Conservation (phyloP, 2,329 filamentous ascomycete species). For the Neoarthrinium moseri region DNA sequence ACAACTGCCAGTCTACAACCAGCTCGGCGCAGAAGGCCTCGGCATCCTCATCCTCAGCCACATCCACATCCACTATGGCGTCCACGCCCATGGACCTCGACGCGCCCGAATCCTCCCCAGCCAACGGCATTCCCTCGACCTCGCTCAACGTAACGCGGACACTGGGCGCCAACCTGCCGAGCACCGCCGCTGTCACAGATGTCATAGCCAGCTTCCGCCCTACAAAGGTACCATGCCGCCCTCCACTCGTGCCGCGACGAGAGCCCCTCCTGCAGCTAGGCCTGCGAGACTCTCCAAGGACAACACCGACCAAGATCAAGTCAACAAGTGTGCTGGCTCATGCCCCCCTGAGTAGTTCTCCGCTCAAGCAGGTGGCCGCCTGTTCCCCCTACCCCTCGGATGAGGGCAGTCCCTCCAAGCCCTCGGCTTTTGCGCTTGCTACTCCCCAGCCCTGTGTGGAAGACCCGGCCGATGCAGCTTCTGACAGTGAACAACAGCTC, state of each 20-base stretch:
- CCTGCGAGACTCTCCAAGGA: neutral
- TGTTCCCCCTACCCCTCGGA: neutral
- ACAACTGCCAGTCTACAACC: too few species aligned
- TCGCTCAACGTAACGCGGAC: constrained; percentile 51
- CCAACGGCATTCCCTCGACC: constrained; percentile 33
- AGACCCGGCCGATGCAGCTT: neutral
- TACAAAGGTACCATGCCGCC: constrained; percentile 61
- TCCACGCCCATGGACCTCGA: constrained; percentile 53
- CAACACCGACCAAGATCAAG: constrained; percentile 8
- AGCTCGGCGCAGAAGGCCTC: too few species aligned
- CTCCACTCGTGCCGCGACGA: neutral
- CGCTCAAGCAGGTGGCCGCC: neutral
- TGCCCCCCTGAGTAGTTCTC: neutral
- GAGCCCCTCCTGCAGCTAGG: neutral
- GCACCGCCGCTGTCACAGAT: constrained; percentile 70
- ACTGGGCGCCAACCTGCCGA: constrained; percentile 37
- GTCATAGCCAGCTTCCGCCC: constrained; percentile 77
- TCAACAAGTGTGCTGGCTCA: constrained; percentile 2
- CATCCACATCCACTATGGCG: constrained; percentile 4
- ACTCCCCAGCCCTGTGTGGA: neutral
- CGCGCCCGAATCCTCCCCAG: constrained; percentile 36
- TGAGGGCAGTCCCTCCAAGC: neutral
- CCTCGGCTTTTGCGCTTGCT: neutral
- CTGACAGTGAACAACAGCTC: constrained; percentile 40
- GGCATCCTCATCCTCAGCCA: too few species aligned